These are phyloP conservation scores for Epichloe elymi DNA, from an alignment of 2,329 filamentous ascomycete species.

Conservation along the genomic window DNA sequence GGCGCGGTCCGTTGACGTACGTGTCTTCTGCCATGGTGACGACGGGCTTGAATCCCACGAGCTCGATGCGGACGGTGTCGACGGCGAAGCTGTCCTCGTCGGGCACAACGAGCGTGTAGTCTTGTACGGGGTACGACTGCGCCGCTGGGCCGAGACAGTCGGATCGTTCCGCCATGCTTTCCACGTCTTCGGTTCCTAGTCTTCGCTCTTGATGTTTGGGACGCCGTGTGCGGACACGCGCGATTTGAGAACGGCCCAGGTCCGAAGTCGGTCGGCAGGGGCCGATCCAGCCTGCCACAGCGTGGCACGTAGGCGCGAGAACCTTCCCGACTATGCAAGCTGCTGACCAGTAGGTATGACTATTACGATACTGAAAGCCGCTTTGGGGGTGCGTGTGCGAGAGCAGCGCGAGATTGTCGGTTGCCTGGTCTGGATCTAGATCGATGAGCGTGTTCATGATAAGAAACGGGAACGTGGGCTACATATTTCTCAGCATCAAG, in stretches of 20 bases:
- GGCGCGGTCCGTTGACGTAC: slow-evolving; percentile 22
- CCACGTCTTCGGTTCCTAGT: slow-evolving; percentile 45
- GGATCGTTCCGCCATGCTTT: slow-evolving; percentile 53
- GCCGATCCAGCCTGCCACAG: slow-evolving; percentile 62
- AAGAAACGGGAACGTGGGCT: slow-evolving; percentile 55
- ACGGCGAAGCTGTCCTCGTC: slow-evolving; percentile 43
- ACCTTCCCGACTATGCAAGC: slow-evolving; percentile 64
- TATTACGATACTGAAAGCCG: slow-evolving; percentile 63
- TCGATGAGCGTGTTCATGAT: slow-evolving; percentile 70
- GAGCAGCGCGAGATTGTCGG: slow-evolving; percentile 51
- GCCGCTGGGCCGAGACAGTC: slow-evolving; percentile 55
- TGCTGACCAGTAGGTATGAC: slow-evolving; percentile 65
- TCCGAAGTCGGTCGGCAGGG: slow-evolving; percentile 56
- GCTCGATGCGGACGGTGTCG: slow-evolving; percentile 57
- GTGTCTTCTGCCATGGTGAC: slow-evolving; percentile 17
- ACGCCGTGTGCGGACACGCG: slow-evolving; percentile 48
- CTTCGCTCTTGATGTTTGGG: slow-evolving; percentile 32
- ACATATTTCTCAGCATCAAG: not conserved
- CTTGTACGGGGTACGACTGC: slow-evolving; percentile 48
- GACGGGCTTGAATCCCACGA: slow-evolving; percentile 43
- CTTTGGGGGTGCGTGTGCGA: slow-evolving; percentile 55
- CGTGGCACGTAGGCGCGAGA: slow-evolving; percentile 55
- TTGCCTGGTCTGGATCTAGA: slow-evolving; percentile 55
- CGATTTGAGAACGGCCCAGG: slow-evolving; percentile 55
- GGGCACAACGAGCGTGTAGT: slow-evolving; percentile 51